These are phyloP conservation scores for Phalaenopsis equestris DNA, from an alignment of 106 monocot species.

Conservation along the genomic window DNA sequence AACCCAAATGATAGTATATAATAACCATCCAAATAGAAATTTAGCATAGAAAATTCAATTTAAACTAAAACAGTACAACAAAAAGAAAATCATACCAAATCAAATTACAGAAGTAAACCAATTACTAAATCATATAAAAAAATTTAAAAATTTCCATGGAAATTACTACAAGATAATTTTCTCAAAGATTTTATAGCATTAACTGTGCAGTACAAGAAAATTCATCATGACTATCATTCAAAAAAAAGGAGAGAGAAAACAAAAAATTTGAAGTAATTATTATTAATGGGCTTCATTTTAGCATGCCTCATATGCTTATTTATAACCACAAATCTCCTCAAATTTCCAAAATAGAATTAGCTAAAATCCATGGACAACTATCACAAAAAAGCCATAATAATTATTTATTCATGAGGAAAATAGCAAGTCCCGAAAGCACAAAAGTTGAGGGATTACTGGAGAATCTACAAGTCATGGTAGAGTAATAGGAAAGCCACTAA, in stretches of 20 bases:
- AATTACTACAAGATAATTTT: not conserved
- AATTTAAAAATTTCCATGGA: not conserved
- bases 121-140: not conserved
- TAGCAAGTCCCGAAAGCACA: not conserved
- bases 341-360: not conserved
- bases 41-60: not conserved
- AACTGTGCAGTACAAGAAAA: not conserved
- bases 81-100: not conserved
- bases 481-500: not conserved
- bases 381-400: not conserved
- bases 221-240: not conserved
- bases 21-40: not conserved
- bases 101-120: not conserved
- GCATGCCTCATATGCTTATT: not conserved
- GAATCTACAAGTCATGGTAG: not conserved
- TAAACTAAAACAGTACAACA: not conserved
- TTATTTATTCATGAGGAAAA: not conserved
- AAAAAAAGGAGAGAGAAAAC: not conserved
- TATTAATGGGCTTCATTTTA: not conserved
- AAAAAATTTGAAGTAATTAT: not conserved
- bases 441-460: not conserved
- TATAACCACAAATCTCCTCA: not conserved
- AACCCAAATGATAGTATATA: too few relatives aligned
- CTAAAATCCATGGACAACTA: not conserved
- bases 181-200: not conserved